Evolutionary conservation across 2,329 filamentous ascomycete species (phyloP), one percentile per base, ranked within the genome.

Genomic region (Hypoxylon sp.): DNA sequence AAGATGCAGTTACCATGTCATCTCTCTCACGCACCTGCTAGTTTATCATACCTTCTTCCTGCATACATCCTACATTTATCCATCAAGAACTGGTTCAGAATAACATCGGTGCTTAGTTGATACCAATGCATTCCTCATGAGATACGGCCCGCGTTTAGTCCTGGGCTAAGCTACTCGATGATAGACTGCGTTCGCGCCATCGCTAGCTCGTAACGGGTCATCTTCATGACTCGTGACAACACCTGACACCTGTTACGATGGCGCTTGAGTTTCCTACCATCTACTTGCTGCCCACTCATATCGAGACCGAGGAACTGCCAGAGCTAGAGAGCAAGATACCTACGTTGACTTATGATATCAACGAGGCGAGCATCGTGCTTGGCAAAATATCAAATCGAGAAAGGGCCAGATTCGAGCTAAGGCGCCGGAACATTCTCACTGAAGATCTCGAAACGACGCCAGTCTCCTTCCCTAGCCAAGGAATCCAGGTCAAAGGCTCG

Each of bases 331-430:
- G 88, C 24, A 83, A 83, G 20, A 85, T 96, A 8, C 80, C 84
- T 3, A 84, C 82, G 0, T 74, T 95, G 55, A 94, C 92, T 0
- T 89, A 90, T 61, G 86, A 94, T 74, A 81, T 90, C 54, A 81
- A 82, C 13, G 90, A 94, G 75, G 93, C 93, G 0, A 82, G 85
- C 4, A 76, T 97, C 2, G 82, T 97, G 1, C 75, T 98, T 28
- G 93, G 91, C 1, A 92, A 89, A 68, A 84, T 97, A 32, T 82
- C 83, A 0, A 89, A 87, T 57, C 89, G 86, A 67, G 85, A 87
- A 70, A 85, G 94, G 17, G 92, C 92, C 0, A 82, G 86, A 48
- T 89, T 96, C 70, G 94, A 98, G 77, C 80, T 98, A 64, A 84
- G 92, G 55, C 84, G 86, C 6, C 84, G 87, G 47, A 89, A 87